These are phyloP conservation scores for Xylaria flabelliformis DNA, from an alignment of 495 filamentous ascomycete genomes.

Conservation along the genomic window DNA sequence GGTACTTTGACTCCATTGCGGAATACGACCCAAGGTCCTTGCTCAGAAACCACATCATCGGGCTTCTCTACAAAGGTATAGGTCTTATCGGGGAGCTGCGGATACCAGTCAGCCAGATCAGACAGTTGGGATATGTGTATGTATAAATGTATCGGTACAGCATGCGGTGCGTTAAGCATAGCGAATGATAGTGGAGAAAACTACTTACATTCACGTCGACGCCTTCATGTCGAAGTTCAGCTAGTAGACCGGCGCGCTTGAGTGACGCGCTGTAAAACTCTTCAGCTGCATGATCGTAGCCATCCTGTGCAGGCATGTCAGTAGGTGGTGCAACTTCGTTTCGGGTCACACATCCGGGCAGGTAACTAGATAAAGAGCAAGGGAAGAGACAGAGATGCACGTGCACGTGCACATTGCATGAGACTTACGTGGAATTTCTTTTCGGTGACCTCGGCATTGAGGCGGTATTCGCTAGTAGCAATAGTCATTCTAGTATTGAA, in stretches of 20 bases:
- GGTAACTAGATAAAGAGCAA: background rate
- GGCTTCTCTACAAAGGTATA: slow-evolving; percentile 45
- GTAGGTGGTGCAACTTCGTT: slow-evolving; percentile 23
- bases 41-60: slow-evolving; percentile 40
- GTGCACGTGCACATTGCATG: background rate
- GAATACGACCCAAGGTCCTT: slow-evolving; percentile 39
- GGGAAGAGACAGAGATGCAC: slow-evolving; percentile 3
- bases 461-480: slow-evolving; percentile 28
- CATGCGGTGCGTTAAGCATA: background rate
- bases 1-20: slow-evolving; percentile 46
- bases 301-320: slow-evolving; percentile 34
- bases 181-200: background rate
- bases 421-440: slow-evolving; percentile 36
- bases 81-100: slow-evolving; percentile 41
- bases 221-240: slow-evolving; percentile 44
- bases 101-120: slow-evolving; percentile 24
- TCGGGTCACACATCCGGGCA: slow-evolving; percentile 17
- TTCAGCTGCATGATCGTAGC: slow-evolving; percentile 41
- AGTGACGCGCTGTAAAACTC: slow-evolving; percentile 46
- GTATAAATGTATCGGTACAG: background rate
- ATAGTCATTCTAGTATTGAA: slow-evolving; percentile 27
- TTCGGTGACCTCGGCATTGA: slow-evolving; percentile 22
- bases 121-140: slow-evolving; percentile 1
- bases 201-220: slow-evolving; percentile 50
- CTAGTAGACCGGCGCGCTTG: slow-evolving; percentile 43